Base-by-base conservation (phyloP, 2,329 filamentous ascomycete genomes). In the Aspergillus hortae region DNA sequence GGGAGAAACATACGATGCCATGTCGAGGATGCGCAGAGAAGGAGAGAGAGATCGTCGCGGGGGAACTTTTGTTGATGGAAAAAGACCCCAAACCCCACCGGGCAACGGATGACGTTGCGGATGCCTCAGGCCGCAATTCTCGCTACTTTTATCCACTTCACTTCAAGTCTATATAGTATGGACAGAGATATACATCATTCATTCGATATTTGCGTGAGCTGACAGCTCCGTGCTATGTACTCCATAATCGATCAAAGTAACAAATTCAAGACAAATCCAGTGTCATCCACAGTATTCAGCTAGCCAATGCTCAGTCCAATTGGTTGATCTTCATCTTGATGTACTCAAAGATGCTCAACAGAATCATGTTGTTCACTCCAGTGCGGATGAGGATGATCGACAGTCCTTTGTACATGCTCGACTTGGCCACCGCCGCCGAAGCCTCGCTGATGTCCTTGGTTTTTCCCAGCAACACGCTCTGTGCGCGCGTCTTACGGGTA, bases 321-420 rank as follows among this genome's bases (percentile, higher is more conserved):
- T 68, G 57, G 52, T 76, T 70, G 56, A 77, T 77, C 49, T 64
- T 64, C 51, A 65, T 64, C 61, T 75, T 77, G 35, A 76, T 68
- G 51, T 74, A 74, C 59, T 77, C 75, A 46, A 75, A 76, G 17
- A 74, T 66, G 56, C 72, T 73, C 60, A 77, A 67, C 40, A 77
- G 64, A 44, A 77, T 76, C 74, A 77, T 77, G 60, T 77, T 77
- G 61, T 77, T 75, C 23, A 77, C 60, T 6, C 69, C 70, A 4
- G 75, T 76, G 15, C 75, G 73, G 25, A 76, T 56, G 35, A 77
- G 66, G 36, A 76, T 74, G 53, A 77, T 75, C 7, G 75, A 74
- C n/a, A 77, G 59, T 6, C 75, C 75, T 54, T 74, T 76, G 61
- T 76, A 77, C 66, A 74, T 76, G 56, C 72, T 73, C 21, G 71